Evolutionary conservation across 129 eudicot species (phyloP).

Genomic region (Helianthus annuus): HanXRQr2.0-SUNRISE NC_035448.2:1117633-1118132

Average conservation of each 20-base stretch:
- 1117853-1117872: constrained; percentile 38
- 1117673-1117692: constrained; percentile 1
- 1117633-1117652: not conserved
- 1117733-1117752: constrained; percentile 48
- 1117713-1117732: not conserved
- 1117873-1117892: constrained; percentile 29
- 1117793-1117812: constrained; percentile 43
- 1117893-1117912: constrained; percentile 47
- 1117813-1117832: constrained; percentile 47
- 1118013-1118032: not conserved
- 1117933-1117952: not conserved
- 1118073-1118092: constrained; percentile 44
- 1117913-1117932: not conserved
- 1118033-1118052: not conserved
- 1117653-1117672: not conserved
- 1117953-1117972: not conserved
- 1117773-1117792: constrained; percentile 41
- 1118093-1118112: constrained; percentile 50
- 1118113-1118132: constrained; percentile 40
- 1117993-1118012: no score
- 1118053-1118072: constrained; percentile 38
- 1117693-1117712: not conserved
- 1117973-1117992: not conserved
- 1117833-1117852: constrained; percentile 33
- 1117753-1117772: constrained; percentile 44